phyloP scores from a whole-genome alignment of 768 basidiomycete genomes.

The Boletus rex-veris region DNA sequence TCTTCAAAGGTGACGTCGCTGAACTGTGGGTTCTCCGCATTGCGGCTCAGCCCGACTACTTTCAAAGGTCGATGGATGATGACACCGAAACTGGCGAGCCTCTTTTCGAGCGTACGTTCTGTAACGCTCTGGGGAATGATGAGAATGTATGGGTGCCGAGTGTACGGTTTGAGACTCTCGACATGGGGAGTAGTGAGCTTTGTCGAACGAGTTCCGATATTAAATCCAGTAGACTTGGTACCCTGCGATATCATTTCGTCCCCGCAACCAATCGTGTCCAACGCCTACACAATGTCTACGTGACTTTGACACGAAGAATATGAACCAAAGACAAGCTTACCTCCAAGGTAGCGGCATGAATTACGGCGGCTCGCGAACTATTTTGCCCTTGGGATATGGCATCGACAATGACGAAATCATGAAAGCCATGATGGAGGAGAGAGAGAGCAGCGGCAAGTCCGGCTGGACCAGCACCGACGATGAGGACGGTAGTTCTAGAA shows the following conservation, averaged over 20 bases:
- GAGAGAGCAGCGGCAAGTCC: constrained; percentile 47
- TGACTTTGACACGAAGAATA: constrained; percentile 30
- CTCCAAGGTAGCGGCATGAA: constrained; percentile 54
- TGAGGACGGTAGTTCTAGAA: constrained; percentile 38
- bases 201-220: constrained; percentile 30
- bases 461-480: constrained; percentile 50
- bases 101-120: constrained; percentile 39
- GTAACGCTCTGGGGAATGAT: constrained; percentile 43
- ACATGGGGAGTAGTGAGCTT: constrained; percentile 32
- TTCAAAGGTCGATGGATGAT: constrained; percentile 37
- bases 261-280: constrained; percentile 44
- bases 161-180: constrained; percentile 36
- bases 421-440: constrained; percentile 39
- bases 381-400: constrained; percentile 29
- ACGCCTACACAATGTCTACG: constrained; percentile 31
- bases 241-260: constrained; percentile 38
- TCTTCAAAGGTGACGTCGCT: constrained; percentile 45
- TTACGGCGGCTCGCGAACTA: constrained; percentile 41
- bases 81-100: constrained; percentile 32
- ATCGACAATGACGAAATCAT: constrained; percentile 45
- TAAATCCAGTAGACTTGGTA: constrained; percentile 27
- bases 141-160: constrained; percentile 42
- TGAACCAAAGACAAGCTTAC: constrained; percentile 23
- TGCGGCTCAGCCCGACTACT: constrained; percentile 36
- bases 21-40: constrained; percentile 25